Conservation (phyloP, 768 basidiomycete genomes). For the Auricularia cornea region DNA sequence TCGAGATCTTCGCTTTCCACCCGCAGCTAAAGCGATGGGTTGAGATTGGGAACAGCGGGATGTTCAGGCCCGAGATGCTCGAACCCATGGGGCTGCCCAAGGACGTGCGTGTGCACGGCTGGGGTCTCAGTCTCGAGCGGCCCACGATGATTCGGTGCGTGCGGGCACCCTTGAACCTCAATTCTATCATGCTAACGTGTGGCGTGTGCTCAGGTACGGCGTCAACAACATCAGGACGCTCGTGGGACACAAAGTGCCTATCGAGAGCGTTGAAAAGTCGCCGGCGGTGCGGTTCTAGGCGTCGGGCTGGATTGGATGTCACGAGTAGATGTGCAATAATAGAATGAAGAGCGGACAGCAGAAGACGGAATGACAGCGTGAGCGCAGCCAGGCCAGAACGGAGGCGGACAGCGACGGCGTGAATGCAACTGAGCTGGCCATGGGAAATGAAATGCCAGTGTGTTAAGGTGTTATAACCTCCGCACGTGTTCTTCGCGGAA, state of each 20-base stretch:
- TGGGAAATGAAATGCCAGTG: no score
- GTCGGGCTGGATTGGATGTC: not conserved
- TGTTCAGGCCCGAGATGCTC: conserved; percentile 99
- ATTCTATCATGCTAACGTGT: no score
- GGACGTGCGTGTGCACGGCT: conserved; percentile 93
- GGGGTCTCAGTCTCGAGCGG: conserved; percentile 89
- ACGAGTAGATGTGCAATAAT: not conserved
- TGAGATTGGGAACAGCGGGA: conserved; percentile 96
- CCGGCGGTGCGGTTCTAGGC: conserved; percentile 82
- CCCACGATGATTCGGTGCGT: conserved; percentile 97
- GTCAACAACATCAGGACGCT: conserved; percentile 96
- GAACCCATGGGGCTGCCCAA: conserved; percentile 98
- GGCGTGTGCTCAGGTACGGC: conserved; percentile 59
- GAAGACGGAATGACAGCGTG: not conserved
- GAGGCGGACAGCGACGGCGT: no score
- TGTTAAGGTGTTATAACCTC: not conserved
- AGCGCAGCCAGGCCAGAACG: no score
- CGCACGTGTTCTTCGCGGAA: not conserved
- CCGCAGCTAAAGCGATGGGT: conserved; percentile 91
- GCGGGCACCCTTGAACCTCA: no score
- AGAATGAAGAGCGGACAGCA: not conserved
- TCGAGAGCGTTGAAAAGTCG: conserved; percentile 81
- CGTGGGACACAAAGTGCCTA: conserved; percentile 93
- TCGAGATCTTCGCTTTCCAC: conserved; percentile 99
- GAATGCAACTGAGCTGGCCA: no score